Conservation (phyloP, 2,329 filamentous ascomycete genomes). For the Aspergillus phoenicis region DNA sequence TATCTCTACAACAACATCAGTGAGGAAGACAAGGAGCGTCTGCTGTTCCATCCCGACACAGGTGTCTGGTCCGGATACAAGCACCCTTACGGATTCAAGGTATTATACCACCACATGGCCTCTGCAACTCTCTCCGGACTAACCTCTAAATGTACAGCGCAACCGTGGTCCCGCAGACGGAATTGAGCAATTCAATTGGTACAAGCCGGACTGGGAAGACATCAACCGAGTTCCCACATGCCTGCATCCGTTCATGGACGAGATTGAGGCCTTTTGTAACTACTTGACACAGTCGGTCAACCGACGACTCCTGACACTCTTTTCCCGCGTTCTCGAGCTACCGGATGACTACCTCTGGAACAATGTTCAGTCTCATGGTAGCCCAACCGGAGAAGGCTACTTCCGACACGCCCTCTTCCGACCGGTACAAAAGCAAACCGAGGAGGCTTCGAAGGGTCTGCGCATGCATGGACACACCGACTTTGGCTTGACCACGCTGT, state of each 20-base stretch:
- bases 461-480: constrained; percentile 54
- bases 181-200: constrained; percentile 60
- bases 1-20: constrained; percentile 55
- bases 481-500: constrained; percentile 50
- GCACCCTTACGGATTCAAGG: constrained; percentile 51
- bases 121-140: no score
- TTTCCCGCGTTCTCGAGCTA: constrained; percentile 50
- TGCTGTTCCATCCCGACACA: constrained; percentile 52
- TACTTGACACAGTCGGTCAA: constrained; percentile 55
- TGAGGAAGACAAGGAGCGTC: constrained; percentile 52
- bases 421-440: constrained; percentile 38
- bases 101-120: constrained; percentile 18
- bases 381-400: constrained; percentile 49
- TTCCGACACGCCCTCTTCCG: constrained; percentile 51
- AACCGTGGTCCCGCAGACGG: constrained; percentile 49
- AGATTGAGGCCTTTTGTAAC: constrained; percentile 51
- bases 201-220: constrained; percentile 51
- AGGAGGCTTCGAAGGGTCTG: constrained; percentile 38
- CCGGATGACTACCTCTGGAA: constrained; percentile 51
- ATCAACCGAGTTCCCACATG: constrained; percentile 48
- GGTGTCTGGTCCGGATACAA: constrained; percentile 57
- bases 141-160: constrained; percentile 35
- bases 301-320: constrained; percentile 44
- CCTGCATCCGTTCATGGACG: constrained; percentile 54
- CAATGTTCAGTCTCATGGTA: constrained; percentile 48